Base-by-base conservation (phyloP, 1,284 basidiomycete species). In the Cryptococcus neoformans region DNA sequence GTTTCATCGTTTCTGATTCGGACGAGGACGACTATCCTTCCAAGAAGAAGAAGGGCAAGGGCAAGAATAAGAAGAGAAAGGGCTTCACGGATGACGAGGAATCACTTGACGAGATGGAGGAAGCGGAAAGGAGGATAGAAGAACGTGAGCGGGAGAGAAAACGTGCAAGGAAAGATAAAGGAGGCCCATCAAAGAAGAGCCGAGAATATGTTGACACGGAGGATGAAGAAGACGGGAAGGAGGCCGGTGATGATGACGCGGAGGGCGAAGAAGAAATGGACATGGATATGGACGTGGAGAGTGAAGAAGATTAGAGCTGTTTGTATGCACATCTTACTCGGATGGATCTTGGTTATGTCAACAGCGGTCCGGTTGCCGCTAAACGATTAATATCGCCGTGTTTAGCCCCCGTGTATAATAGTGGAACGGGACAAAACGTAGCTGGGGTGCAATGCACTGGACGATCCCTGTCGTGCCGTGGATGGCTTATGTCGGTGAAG, bases 261-360 rank as follows among this genome's bases (percentile, higher is more conserved):
- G 59, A 62, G 21, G 66, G 55, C 7, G 66, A 67, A 45, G 65
- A 57, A 34, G 66, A 65, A 36, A 58, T 54, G 41, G 68, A 73
- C 36, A 68, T 69, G 65, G 74, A 67, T 44, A 72, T 75, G 70
- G 74, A 74, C 49, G 63, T 73, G 45, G 73, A 76, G 68, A 76
- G 72, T 51, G 72, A 76, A 60, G 72, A 73, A 41, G 72, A 73
- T 41, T 68, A 65, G 57, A 14, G 2, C 36, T 11, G 40, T 17
- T 17, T 50, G 49, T 50, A 40, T 40, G 49, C 36, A 9, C 37
- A 48, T 35, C 12, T n/a, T 5, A n/a, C 36, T n/a, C 46, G 11
- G 3, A 34, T 21, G 7, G 21, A 21, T 21, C 21, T 3, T 21
- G 21, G 21, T 21, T 21, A 21, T 21, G 21, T 21, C 3, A 21